A percentile compares a stretch with the other conserved stretches of the same genome.
phyloP scores from a whole-genome alignment of 192 early-diverging fungal genomes.

The Umbelopsis vinacea region DNA sequence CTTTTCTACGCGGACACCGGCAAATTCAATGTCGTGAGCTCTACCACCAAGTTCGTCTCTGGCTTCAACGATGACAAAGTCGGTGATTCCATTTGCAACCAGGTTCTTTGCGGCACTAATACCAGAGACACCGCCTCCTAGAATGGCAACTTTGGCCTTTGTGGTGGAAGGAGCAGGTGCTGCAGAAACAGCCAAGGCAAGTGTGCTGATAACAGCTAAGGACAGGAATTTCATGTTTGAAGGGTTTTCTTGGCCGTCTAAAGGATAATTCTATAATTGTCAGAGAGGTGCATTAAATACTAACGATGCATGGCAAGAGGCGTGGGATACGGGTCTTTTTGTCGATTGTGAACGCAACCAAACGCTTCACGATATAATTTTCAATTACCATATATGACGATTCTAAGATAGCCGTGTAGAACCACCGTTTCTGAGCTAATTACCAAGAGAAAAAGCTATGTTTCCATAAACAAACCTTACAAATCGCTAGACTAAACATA shows the following conservation, averaged over 20 bases:
- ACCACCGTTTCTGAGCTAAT: too few relatives aligned
- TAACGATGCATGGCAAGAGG: neutral
- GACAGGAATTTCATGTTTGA: conserved; percentile 17
- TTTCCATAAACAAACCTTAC: too few relatives aligned
- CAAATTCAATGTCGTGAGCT: conserved; percentile 30
- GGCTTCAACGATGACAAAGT: conserved; percentile 43
- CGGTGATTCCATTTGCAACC: conserved; percentile 20
- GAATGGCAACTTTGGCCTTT: conserved; percentile 40
- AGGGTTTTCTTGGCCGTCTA: neutral
- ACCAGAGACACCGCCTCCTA: conserved; percentile 41
- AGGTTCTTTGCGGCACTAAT: conserved; percentile 37
- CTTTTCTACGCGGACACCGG: conserved; percentile 30
- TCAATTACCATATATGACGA: too few relatives aligned
- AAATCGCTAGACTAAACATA: too few relatives aligned
- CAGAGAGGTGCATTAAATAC: neutral
- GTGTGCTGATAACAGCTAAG: conserved; percentile 5
- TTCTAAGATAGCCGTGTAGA: too few relatives aligned
- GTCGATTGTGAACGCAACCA: neutral
- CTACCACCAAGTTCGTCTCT: conserved; percentile 35
- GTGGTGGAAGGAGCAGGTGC: neutral
- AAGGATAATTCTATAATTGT: neutral
- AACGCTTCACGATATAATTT: neutral
- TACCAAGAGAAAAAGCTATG: too few relatives aligned
- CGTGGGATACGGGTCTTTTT: neutral
- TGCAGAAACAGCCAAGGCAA: conserved; percentile 2